phyloP scores from a whole-genome alignment of 495 filamentous ascomycete genomes.

The Podospora appendiculata region DNA sequence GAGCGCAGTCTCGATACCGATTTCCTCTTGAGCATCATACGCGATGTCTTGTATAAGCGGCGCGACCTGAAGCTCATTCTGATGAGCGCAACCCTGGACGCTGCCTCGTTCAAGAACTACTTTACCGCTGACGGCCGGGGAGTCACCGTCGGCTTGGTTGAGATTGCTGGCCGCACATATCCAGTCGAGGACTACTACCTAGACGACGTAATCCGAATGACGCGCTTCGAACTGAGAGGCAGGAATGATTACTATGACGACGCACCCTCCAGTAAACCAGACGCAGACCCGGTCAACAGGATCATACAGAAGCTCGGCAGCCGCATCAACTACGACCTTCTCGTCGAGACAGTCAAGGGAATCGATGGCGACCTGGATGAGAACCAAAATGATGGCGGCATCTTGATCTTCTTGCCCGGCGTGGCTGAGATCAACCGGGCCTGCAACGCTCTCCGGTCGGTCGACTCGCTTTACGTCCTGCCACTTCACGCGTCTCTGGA shows the following conservation, averaged over 20 bases:
- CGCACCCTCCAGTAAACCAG: conserved; percentile 21
- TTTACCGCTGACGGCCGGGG: conserved; percentile 52
- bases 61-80: conserved; percentile 85
- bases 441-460: conserved; percentile 56
- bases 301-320: conserved; percentile 69
- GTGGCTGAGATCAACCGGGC: conserved; percentile 80
- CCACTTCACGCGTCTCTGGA: conserved; percentile 90
- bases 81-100: conserved; percentile 98
- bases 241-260: conserved; percentile 26
- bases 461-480: conserved; percentile 70
- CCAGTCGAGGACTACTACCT: conserved; percentile 87
- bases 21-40: conserved; percentile 82
- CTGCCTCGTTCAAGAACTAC: conserved; percentile 75
- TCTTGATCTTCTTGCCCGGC: conserved; percentile 88
- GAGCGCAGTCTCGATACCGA: conserved; percentile 94
- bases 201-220: conserved; percentile 77
- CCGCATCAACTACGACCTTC: conserved; percentile 87
- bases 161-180: conserved; percentile 83
- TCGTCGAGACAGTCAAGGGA: conserved; percentile 65
- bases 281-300: conserved; percentile 47
- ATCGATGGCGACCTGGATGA: conserved; percentile 66
- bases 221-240: conserved; percentile 53
- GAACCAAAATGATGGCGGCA: conserved; percentile 63
- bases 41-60: conserved; percentile 67
- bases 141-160: conserved; percentile 62